Conservation (phyloP, 495 filamentous ascomycete genomes). For the Neurospora sp. region DNA sequence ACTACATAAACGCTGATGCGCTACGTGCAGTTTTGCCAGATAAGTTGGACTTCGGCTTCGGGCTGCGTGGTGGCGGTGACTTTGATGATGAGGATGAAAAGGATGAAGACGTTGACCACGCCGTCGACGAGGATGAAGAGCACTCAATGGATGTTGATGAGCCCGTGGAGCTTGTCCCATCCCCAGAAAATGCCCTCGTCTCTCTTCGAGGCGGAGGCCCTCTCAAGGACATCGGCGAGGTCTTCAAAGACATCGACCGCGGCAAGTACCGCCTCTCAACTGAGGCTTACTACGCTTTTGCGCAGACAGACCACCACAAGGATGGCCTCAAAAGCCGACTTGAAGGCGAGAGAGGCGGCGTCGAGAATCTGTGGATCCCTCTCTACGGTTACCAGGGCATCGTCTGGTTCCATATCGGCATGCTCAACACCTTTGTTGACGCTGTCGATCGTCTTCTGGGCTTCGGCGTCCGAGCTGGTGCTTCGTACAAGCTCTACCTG, state of each 20-base stretch:
- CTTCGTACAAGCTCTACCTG: constrained; percentile 13
- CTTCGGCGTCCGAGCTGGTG: constrained; percentile 14
- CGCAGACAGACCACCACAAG: neutral
- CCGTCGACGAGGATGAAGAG: neutral
- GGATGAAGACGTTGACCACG: too few species aligned
- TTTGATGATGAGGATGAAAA: neutral
- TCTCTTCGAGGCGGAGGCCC: constrained; percentile 3
- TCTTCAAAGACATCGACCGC: neutral
- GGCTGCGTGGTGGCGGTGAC: constrained; percentile 13
- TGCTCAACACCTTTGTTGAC: constrained; percentile 19
- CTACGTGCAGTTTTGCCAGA: constrained; percentile 4
- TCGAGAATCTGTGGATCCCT: constrained; percentile 2
- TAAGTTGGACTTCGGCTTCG: neutral
- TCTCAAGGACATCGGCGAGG: neutral
- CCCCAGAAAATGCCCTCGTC: neutral
- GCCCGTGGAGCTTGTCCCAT: neutral
- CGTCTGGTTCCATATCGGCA: constrained; percentile 13
- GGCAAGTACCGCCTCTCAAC: neutral
- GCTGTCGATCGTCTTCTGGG: constrained; percentile 20
- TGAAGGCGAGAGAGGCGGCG: neutral
- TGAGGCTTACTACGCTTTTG: neutral
- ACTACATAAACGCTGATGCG: neutral
- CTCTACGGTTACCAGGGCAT: constrained; percentile 21
- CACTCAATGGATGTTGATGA: neutral
- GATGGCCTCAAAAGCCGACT: neutral